Conservation (phyloP, 768 basidiomycete genomes). For the Suillus ampliporus region DNA sequence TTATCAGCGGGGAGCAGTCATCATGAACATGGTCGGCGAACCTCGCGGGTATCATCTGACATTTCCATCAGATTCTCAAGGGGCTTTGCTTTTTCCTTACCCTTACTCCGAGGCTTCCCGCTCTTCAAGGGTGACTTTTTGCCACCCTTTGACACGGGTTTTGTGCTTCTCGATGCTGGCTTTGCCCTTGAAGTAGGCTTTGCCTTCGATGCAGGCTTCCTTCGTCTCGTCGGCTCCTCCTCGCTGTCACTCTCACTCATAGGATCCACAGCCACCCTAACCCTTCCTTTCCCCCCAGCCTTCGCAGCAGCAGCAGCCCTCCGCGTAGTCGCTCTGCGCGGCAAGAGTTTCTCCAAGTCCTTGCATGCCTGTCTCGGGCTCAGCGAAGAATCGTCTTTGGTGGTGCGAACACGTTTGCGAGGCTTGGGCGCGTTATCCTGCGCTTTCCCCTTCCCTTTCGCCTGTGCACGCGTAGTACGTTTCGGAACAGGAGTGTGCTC, state of each 20-base stretch:
- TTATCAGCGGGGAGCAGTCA: slow-evolving; percentile 1
- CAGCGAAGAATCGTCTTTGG: not conserved
- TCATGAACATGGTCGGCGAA: slow-evolving; percentile 7
- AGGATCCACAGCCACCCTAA: slow-evolving; percentile 17
- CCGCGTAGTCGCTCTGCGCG: slow-evolving; percentile 32
- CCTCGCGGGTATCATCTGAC: slow-evolving; percentile 39
- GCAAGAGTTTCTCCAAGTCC: slow-evolving; percentile 21
- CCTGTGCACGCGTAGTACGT: slow-evolving; percentile 16
- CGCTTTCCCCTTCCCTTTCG: slow-evolving; percentile 6
- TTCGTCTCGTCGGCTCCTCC: slow-evolving; percentile 21
- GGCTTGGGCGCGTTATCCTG: not conserved
- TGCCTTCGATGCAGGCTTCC: slow-evolving; percentile 22
- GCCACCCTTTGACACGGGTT: slow-evolving; percentile 13
- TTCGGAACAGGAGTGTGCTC: slow-evolving; percentile 10
- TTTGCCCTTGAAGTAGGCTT: slow-evolving; percentile 20
- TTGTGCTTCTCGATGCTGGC: slow-evolving; percentile 19
- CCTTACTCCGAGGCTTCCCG: slow-evolving; percentile 7
- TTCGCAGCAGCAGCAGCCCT: slow-evolving; percentile 28
- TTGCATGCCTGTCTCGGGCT: slow-evolving; percentile 7
- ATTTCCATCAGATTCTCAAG: slow-evolving; percentile 32
- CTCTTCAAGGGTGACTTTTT: not conserved
- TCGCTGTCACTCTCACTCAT: slow-evolving; percentile 21
- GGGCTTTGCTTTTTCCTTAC: slow-evolving; percentile 31
- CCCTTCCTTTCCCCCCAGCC: slow-evolving; percentile 11
- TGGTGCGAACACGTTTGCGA: slow-evolving; percentile 18